Percentiles rank a stretch among this genome's conserved stretches.
These are phyloP conservation scores for Phytopythium cucurbitacearum DNA, from an alignment of 352 stramenopile species.

Conservation along the genomic window DNA sequence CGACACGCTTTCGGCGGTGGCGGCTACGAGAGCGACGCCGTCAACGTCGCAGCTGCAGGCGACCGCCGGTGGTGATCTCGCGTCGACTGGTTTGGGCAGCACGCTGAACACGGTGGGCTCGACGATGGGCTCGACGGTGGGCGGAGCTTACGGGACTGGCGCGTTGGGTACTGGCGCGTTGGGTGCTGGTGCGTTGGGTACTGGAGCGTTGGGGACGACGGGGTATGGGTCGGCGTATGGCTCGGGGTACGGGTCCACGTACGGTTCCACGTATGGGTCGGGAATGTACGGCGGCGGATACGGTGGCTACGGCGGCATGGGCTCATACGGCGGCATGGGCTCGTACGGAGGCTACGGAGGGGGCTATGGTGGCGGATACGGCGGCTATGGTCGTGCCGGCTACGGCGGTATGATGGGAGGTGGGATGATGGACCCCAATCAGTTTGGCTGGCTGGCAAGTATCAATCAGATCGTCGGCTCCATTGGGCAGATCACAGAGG, in stretches of 20 bases:
- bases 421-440: slow-evolving; percentile 52
- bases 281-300: slow-evolving; percentile 16
- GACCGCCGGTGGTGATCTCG: slow-evolving; percentile 6
- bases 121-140: slow-evolving; percentile 10
- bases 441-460: slow-evolving; percentile 53
- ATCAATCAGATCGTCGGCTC: slow-evolving; percentile 72
- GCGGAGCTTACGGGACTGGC: slow-evolving; percentile 12
- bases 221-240: slow-evolving; percentile 24
- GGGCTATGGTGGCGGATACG: slow-evolving; percentile 18
- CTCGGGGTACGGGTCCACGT: slow-evolving; percentile 11
- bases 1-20: slow-evolving; percentile 12
- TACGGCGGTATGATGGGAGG: slow-evolving; percentile 32
- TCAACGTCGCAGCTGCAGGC: slow-evolving; percentile 2
- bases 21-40: slow-evolving; percentile 11
- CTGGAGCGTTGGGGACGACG: slow-evolving; percentile 11
- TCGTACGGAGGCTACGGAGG: slow-evolving; percentile 29
- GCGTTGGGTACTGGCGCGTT: slow-evolving; percentile 3
- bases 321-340: slow-evolving; percentile 18
- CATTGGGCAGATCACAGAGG: slow-evolving; percentile 71
- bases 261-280: slow-evolving; percentile 22
- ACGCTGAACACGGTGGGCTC: slow-evolving; percentile 6
- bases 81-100: slow-evolving; percentile 1
- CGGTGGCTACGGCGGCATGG: slow-evolving; percentile 13
- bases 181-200: slow-evolving; percentile 11
- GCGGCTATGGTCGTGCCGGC: slow-evolving; percentile 15